Base-by-base conservation (phyloP, 78 protist genomes). In the Tieghemostelium lacteum region DNA sequence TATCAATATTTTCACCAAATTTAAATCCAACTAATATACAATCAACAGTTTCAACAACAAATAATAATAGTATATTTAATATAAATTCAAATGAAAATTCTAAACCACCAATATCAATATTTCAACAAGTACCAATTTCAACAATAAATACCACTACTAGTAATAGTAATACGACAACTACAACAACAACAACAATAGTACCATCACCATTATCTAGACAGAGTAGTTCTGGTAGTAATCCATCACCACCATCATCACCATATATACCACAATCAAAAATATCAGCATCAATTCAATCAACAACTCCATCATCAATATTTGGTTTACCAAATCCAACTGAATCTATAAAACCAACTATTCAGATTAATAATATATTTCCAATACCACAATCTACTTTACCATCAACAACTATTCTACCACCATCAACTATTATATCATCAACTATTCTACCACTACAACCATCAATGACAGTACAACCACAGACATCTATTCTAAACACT, bases 391-490 rank as follows among this genome's bases (percentile, higher is more conserved):
- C 52, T n/a, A 5, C 42, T 8, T 19, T 33, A 50, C 10, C 72
- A 75, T 7, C 86, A 62, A 42, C 20, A n/a, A 19, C 63, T 62
- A 37, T 40, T n/a, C n/a, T n/a, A 31, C 5, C 50, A 75, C 37
- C 72, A 31, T 8, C 83, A 58, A 73, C 61, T 29, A 22, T 34
- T 19, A 39, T 14, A 24, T 42, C 39, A 39, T 14, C 29, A 31
- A 61, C 5, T 36, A 2, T 24, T 39, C 7, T 8, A n/a, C 0
- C 33, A 22, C 17, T 42, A 3, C 26, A 16, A 2, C 28, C 75
- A 45, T 6, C 55, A 24, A 26, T 22, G 12, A 22, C 74, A 42
- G 34, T 36, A 4, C 4, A 7, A 29, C 14, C 4, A 62, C 40
- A 3, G 6, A 19, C 20, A 29, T 29, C 28, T 5, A 62, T 6